Percentiles rank a stretch among this genome's conserved stretches.
phyloP scores from a whole-genome alignment of 2,329 filamentous ascomycete genomes.

The Dactylellina sp. region DNA sequence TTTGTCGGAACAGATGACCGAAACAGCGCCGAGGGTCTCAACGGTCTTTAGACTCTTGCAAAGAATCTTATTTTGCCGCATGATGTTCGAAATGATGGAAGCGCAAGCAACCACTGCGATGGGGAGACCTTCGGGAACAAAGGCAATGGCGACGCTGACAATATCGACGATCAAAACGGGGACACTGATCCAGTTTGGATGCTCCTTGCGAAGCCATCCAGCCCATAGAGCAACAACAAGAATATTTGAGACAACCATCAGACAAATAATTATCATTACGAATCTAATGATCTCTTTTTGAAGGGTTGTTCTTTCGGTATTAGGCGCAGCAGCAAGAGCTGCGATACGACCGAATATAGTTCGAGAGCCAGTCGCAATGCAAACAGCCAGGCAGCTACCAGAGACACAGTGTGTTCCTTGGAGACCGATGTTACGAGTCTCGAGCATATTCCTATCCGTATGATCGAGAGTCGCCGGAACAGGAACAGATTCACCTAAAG shows the following conservation, averaged over 20 bases:
- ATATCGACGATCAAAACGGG: slow-evolving; percentile 78
- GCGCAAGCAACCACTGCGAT: slow-evolving; percentile 77
- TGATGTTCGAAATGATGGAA: slow-evolving; percentile 80
- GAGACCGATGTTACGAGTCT: slow-evolving; percentile 79
- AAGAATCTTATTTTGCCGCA: slow-evolving; percentile 80
- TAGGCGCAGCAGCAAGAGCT: slow-evolving; percentile 76
- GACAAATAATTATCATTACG: slow-evolving; percentile 75
- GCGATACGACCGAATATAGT: slow-evolving; percentile 83
- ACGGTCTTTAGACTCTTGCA: slow-evolving; percentile 83
- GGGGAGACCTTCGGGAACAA: slow-evolving; percentile 79
- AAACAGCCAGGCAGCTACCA: slow-evolving; percentile 72
- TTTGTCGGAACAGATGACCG: slow-evolving; percentile 78
- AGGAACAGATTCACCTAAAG: slow-evolving; percentile 73
- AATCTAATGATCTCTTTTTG: slow-evolving; percentile 80
- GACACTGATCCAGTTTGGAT: slow-evolving; percentile 79
- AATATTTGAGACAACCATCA: slow-evolving; percentile 75
- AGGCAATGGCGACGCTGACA: slow-evolving; percentile 78
- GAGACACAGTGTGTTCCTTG: slow-evolving; percentile 83
- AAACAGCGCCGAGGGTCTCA: slow-evolving; percentile 77
- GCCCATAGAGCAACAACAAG: slow-evolving; percentile 77
- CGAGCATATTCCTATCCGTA: slow-evolving; percentile 79
- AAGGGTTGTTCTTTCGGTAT: slow-evolving; percentile 75
- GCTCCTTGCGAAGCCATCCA: slow-evolving; percentile 74
- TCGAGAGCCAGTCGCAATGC: slow-evolving; percentile 77
- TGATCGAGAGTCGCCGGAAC: slow-evolving; percentile 74